Percentiles rank a stretch among this genome's conserved stretches.
phyloP scores from a whole-genome alignment of 2,329 filamentous ascomycete species.

The Xylaria sp. region DNA sequence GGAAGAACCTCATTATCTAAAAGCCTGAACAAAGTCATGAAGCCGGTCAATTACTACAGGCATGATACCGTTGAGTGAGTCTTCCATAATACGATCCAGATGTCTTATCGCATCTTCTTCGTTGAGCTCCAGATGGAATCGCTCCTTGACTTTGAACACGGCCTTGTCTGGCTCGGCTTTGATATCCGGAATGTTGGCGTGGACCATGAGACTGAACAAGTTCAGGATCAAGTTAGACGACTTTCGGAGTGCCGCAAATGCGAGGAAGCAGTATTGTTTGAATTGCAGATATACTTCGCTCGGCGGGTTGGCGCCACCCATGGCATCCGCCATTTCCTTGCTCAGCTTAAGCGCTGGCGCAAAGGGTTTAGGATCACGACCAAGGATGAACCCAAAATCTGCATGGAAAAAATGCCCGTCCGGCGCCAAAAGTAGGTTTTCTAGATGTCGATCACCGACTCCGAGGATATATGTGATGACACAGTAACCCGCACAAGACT shows the following conservation, averaged over 20 bases:
- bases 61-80: conserved; percentile 86
- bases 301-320: conserved; percentile 79
- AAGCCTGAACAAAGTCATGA: conserved; percentile 92
- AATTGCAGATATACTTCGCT: conserved; percentile 82
- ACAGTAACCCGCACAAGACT: conserved; percentile 95
- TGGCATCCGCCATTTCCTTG: conserved; percentile 98
- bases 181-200: conserved; percentile 96
- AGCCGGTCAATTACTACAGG: conserved; percentile 94
- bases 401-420: conserved; percentile 97
- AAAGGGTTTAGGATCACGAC: conserved; percentile 95
- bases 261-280: conserved; percentile 94
- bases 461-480: conserved; percentile 98
- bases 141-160: conserved; percentile 91
- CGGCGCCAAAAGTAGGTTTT: conserved; percentile 90
- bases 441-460: conserved; percentile 92
- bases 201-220: conserved; percentile 94
- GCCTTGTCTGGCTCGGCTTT: conserved; percentile 90
- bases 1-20: conserved; percentile 59
- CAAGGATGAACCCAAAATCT: conserved; percentile 97
- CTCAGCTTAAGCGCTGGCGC: conserved; percentile 96
- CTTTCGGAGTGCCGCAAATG: conserved; percentile 89
- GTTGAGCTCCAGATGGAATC: conserved; percentile 87
- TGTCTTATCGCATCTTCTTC: conserved; percentile 92
- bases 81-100: conserved; percentile 88
- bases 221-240: conserved; percentile 91